Evolutionary conservation across 2,329 filamentous ascomycete genomes (phyloP).

Genomic region (Scorias spongiosa): DNA sequence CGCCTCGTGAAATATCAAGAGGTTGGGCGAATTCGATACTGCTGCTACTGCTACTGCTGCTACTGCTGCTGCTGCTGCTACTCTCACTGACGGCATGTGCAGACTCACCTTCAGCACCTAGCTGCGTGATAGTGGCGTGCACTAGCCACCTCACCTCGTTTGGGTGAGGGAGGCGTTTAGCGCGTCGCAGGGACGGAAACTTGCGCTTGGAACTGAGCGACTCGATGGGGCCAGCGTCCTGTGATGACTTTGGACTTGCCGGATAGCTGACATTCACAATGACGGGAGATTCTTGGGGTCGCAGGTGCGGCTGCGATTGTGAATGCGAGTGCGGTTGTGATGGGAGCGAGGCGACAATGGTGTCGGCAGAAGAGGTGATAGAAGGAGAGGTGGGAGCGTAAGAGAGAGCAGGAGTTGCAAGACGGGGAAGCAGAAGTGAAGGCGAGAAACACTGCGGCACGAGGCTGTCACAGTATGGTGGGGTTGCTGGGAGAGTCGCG

Average conservation of each 20-base stretch:
- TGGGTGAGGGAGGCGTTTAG: slow-evolving; percentile 16
- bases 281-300: not conserved
- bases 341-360: not conserved
- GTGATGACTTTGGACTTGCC: not conserved
- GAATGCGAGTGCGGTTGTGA: not conserved
- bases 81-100: not conserved
- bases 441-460: not conserved
- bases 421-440: not conserved
- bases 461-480: not conserved
- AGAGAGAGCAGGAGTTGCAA: not conserved
- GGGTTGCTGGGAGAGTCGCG: not conserved
- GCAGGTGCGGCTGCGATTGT: too few species aligned
- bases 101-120: not conserved
- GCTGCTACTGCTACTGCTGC: too few species aligned
- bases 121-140: slow-evolving; percentile 15
- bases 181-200: slow-evolving; percentile 12
- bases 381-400: not conserved
- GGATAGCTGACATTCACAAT: not conserved
- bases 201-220: slow-evolving; percentile 11
- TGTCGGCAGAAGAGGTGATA: not conserved
- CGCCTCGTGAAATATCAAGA: too few species aligned
- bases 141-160: slow-evolving; percentile 15
- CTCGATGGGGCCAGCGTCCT: not conserved
- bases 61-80: not conserved
- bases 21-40: too few species aligned